Evolutionary conservation across 179 eudicot genomes (phyloP).

Genomic region (Silene noctiflora): DNA sequence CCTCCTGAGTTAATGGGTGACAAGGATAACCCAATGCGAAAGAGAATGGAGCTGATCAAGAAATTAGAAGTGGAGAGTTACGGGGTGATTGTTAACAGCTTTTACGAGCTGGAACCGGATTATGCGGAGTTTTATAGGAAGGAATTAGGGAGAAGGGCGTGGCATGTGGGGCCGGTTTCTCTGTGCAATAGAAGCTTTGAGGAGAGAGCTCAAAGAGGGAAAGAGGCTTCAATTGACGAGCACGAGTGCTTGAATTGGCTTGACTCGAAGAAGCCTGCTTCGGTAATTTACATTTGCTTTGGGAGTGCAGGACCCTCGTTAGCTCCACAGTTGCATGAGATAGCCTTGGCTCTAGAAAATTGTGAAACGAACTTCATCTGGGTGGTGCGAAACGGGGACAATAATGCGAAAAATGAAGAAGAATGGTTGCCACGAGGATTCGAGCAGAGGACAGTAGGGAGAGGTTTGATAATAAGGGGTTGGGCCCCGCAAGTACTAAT

Average conservation of each 20-base stretch:
- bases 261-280: slow-evolving; percentile 27
- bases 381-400: slow-evolving; percentile 30
- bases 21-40: slow-evolving; percentile 5
- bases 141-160: slow-evolving; percentile 26
- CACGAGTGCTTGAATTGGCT: slow-evolving; percentile 39
- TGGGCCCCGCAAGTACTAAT: slow-evolving; percentile 45
- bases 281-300: slow-evolving; percentile 40
- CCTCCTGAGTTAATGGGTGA: background rate
- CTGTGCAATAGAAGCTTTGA: slow-evolving; percentile 24
- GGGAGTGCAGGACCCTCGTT: slow-evolving; percentile 29
- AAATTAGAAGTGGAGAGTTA: slow-evolving; percentile 22
- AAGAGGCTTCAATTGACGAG: slow-evolving; percentile 25
- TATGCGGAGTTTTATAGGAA: slow-evolving; percentile 31
- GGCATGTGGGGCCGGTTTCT: slow-evolving; percentile 33
- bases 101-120: slow-evolving; percentile 38
- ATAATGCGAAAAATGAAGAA: background rate
- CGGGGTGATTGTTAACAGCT: slow-evolving; percentile 36
- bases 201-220: slow-evolving; percentile 32
- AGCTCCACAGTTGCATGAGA: slow-evolving; percentile 26
- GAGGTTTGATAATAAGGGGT: slow-evolving; percentile 32
- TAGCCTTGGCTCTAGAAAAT: slow-evolving; percentile 34
- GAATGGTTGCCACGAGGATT: slow-evolving; percentile 33
- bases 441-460: slow-evolving; percentile 23
- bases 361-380: slow-evolving; percentile 32
- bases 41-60: background rate